Evolutionary conservation across 441 rosid species (phyloP).

Genomic region (Gossypium gossypioides): DNA sequence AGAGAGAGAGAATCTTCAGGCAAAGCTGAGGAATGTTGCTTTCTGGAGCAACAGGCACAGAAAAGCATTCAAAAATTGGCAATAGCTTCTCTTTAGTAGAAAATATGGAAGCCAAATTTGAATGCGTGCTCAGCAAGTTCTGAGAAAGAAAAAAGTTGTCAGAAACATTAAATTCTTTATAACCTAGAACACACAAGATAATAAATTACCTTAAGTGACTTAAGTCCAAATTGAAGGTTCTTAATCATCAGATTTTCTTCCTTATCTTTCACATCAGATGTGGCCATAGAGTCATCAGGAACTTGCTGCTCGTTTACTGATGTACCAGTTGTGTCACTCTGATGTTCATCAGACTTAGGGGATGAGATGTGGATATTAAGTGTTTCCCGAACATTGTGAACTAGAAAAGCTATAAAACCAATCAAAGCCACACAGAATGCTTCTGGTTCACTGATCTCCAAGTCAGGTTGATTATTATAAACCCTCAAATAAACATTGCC

Average conservation of each 20-base stretch:
- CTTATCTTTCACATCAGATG: conserved; percentile 38
- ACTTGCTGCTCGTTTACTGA: conserved; percentile 34
- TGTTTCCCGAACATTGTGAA: conserved; percentile 34
- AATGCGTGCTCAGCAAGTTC: conserved; percentile 76
- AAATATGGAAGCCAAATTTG: conserved; percentile 84
- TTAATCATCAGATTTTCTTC: conserved; percentile 45
- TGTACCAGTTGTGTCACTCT: conserved; percentile 26
- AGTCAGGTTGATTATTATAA: conserved; percentile 90
- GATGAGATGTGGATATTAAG: conserved; percentile 24
- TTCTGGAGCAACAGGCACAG: conserved; percentile 62
- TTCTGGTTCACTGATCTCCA: conserved; percentile 95
- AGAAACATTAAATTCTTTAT: conserved; percentile 16
- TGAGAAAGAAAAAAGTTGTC: conserved; percentile 29
- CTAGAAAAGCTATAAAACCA: conserved; percentile 69
- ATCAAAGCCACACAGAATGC: conserved; percentile 80
- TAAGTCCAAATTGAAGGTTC: conserved; percentile 72
- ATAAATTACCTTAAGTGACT: conserved; percentile 68
- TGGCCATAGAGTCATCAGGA: conserved; percentile 29
- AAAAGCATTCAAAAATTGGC: conserved; percentile 95
- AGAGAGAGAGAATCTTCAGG: conserved; percentile 72
- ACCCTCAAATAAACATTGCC: conserved; percentile 99
- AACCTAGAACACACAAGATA: conserved; percentile 12
- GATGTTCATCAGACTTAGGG: conserved; percentile 30
- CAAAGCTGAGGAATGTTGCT: conserved; percentile 88
- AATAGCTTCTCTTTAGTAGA: conserved; percentile 77